Evolutionary conservation across 805 yeast genomes (phyloP), one percentile per base, ranked within the genome.

Genomic region (Pichia nanzhaoensis): DNA sequence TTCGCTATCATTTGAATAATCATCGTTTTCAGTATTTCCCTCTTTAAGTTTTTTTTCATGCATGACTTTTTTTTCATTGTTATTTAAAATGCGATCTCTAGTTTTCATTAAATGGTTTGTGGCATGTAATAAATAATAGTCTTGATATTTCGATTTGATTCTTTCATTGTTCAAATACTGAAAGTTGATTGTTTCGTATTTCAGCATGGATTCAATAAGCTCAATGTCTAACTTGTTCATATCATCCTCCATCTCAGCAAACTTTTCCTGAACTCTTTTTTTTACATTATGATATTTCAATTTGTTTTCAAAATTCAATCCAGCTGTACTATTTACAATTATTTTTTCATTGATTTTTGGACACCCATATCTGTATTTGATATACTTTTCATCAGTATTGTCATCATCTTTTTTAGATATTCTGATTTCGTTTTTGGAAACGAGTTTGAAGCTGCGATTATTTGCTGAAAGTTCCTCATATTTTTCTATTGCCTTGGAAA

Each of bases 61-160:
- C 17, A 66, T 59, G 32, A 70, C 77, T 48, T 70, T 70, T 53
- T 77, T 78, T 41, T 76, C 74, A 53, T 82, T 88, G 65, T 93
- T 82, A 59, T 84, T 84, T 54, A 91, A 55, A 16, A 91, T 75
- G n/a, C 80, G 67, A 62, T 89, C 97, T 57, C 96, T 75, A 0
- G 97, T 87, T 64, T 90, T 89, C 65, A 70, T 77, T 28, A 93
- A 66, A 61, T 91, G 99, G 56, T 93, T 91, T 44, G 89, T 60
- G 5, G 76, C 74, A 65, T 91, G 99, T 48, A 85, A 58, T 0
- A 73, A 60, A 62, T 85, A 85, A 31, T 85, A 61, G 49, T 77
- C 77, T 56, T 80, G 77, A 56, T 89, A 77, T 6, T 47, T 53
- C 2, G 42, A 30, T 32, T 52, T 53, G 5, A 63, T 24, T 34